These are phyloP conservation scores for Prunus dulcis DNA, from an alignment of 306 rosid species.

Conservation along the genomic window DNA sequence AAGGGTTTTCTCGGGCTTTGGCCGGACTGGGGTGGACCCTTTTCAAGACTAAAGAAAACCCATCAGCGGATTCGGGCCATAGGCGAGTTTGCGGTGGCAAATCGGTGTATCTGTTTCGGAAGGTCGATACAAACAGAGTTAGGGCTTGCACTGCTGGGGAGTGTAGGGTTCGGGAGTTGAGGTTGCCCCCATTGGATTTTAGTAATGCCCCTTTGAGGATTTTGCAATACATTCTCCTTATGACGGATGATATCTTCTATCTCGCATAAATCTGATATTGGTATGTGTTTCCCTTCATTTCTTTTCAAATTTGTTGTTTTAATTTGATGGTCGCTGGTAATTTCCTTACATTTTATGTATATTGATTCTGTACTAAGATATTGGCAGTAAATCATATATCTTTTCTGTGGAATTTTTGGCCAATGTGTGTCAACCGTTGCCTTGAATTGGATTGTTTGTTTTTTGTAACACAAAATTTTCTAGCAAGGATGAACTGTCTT, in stretches of 20 bases:
- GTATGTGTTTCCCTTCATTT: constrained; percentile 15
- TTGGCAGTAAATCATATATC: not conserved
- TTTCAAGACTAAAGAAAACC: constrained; percentile 43
- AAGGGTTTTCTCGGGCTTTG: constrained; percentile 45
- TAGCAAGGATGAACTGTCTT: not conserved
- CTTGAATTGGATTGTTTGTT: not conserved
- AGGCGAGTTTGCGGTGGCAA: constrained; percentile 22
- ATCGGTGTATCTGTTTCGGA: constrained; percentile 48
- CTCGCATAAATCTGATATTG: constrained; percentile 19
- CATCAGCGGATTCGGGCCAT: constrained; percentile 22
- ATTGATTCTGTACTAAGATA: not conserved
- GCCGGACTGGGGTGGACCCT: constrained; percentile 66
- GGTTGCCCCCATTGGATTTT: constrained; percentile 61
- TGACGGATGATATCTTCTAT: constrained; percentile 56
- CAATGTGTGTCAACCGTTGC: not conserved
- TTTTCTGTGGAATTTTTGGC: not conserved
- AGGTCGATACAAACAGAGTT: constrained; percentile 51
- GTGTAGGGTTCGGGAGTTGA: constrained; percentile 53
- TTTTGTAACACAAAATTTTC: not conserved
- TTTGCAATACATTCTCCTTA: constrained; percentile 72
- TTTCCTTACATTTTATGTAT: not conserved
- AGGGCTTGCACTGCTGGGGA: constrained; percentile 35
- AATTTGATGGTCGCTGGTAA: not conserved
- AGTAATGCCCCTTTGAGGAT: constrained; percentile 64
- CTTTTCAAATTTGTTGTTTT: not conserved